Conservation (phyloP, 1,284 basidiomycete species). For the Cystobasidium pallidum region DNA sequence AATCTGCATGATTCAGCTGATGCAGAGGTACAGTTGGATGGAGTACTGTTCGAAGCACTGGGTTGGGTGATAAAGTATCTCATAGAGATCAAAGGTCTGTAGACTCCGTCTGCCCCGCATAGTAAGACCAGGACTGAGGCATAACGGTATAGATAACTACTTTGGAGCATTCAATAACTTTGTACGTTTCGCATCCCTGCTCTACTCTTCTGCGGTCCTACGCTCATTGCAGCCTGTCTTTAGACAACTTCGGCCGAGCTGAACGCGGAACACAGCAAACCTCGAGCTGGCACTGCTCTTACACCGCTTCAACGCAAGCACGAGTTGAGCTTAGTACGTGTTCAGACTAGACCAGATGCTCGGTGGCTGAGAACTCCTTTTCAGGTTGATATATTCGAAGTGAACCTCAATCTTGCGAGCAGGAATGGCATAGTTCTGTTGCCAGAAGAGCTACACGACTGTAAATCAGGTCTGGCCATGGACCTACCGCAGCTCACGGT, state of each 20-base stretch:
- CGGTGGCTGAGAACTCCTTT: not conserved
- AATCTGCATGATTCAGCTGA: not conserved
- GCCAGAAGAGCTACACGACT: slow-evolving; percentile 75
- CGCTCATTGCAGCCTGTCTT: no score
- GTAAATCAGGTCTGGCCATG: slow-evolving; percentile 64
- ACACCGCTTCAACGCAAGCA: slow-evolving; percentile 77
- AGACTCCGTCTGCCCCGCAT: not conserved
- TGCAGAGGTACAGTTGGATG: slow-evolving; percentile 54
- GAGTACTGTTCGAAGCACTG: slow-evolving; percentile 69
- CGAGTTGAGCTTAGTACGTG: not conserved
- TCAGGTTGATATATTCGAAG: slow-evolving; percentile 79
- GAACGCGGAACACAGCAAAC: slow-evolving; percentile 17
- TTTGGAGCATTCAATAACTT: slow-evolving; percentile 73
- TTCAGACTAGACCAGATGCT: not conserved
- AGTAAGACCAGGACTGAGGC: not conserved
- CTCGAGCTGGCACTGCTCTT: slow-evolving; percentile 61
- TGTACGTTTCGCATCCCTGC: not conserved
- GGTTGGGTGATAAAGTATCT: slow-evolving; percentile 86
- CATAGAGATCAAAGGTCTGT: slow-evolving; percentile 66
- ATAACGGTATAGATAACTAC: slow-evolving; percentile 72
- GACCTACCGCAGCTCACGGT: slow-evolving; percentile 71
- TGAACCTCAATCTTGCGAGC: slow-evolving; percentile 66
- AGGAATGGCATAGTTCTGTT: slow-evolving; percentile 66
- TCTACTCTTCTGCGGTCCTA: no score
- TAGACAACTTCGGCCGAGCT: slow-evolving; percentile 23